Conservation (phyloP, 306 rosid species). For the Fagus sylvatica region DNA sequence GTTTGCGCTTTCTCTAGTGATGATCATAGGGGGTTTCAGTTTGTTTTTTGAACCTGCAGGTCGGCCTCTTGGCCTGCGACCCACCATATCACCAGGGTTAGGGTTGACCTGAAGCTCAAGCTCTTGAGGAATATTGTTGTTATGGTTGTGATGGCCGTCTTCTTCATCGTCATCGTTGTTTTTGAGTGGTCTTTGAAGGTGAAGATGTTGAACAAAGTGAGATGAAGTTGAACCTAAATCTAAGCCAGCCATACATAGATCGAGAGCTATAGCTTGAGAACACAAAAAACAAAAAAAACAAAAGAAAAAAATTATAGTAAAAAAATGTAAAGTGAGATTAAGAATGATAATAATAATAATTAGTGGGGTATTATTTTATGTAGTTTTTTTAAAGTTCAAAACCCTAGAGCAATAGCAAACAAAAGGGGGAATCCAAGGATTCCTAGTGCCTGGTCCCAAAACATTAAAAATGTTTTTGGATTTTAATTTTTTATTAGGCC, state of each 20-base stretch:
- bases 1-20: conserved; percentile 85
- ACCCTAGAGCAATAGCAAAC: conserved; percentile 43
- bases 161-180: conserved; percentile 37
- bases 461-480: background rate
- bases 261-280: conserved; percentile 7
- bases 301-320: conserved; percentile 30
- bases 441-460: background rate
- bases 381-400: conserved; percentile 19
- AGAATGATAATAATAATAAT: background rate
- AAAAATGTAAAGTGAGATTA: conserved; percentile 13
- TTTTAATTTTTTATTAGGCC: background rate
- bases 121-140: conserved; percentile 35
- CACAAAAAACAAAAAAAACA: conserved; percentile 11
- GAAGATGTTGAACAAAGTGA: conserved; percentile 80
- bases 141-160: conserved; percentile 37
- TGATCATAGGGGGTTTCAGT: conserved; percentile 76
- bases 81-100: conserved; percentile 48
- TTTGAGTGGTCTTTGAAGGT: conserved; percentile 41
- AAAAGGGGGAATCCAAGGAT: conserved; percentile 21
- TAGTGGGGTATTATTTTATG: conserved; percentile 23
- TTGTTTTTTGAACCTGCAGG: conserved; percentile 87
- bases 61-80: conserved; percentile 75
- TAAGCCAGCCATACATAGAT: conserved; percentile 83
- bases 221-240: conserved; percentile 96
- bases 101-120: conserved; percentile 46